Evolutionary conservation across 768 basidiomycete genomes (phyloP).

Genomic region (Rhodotorula paludigena): DNA sequence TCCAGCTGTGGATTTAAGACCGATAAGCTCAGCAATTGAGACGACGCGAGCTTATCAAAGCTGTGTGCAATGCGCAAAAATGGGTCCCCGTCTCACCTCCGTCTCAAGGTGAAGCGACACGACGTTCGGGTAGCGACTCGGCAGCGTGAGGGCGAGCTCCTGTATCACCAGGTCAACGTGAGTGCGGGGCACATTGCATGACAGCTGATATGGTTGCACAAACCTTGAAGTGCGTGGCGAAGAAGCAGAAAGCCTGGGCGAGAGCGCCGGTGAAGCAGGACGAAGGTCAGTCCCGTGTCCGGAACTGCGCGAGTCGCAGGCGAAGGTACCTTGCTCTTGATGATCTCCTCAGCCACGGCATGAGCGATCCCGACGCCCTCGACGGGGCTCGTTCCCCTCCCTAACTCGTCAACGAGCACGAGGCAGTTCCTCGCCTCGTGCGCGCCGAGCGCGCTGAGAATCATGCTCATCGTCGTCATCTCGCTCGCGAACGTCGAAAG

Average conservation of each 20-base stretch:
- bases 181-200: slow-evolving; percentile 49
- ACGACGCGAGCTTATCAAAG: too few species aligned
- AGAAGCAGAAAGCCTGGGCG: slow-evolving; percentile 73
- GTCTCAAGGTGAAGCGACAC: slow-evolving; percentile 52
- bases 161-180: slow-evolving; percentile 50
- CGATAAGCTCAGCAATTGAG: too few species aligned
- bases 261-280: neutral
- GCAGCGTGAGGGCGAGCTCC: slow-evolving; percentile 69
- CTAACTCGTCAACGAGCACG: slow-evolving; percentile 88
- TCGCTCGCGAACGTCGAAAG: slow-evolving; percentile 93
- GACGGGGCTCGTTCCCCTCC: slow-evolving; percentile 71
- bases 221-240: slow-evolving; percentile 63
- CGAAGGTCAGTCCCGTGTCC: neutral
- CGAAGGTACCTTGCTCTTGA: slow-evolving; percentile 61
- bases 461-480: slow-evolving; percentile 65
- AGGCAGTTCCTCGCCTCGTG: slow-evolving; percentile 56
- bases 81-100: slow-evolving; percentile 31
- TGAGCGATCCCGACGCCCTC: slow-evolving; percentile 58
- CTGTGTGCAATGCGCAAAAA: too few species aligned
- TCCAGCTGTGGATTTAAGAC: slow-evolving; percentile 35
- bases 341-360: slow-evolving; percentile 51
- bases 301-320: fast-evolving
- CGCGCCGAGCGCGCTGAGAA: slow-evolving; percentile 57
- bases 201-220: neutral
- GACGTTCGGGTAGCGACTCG: slow-evolving; percentile 66